Conservation (phyloP, 345 rosid genomes). For the Boechera retrofracta region DNA sequence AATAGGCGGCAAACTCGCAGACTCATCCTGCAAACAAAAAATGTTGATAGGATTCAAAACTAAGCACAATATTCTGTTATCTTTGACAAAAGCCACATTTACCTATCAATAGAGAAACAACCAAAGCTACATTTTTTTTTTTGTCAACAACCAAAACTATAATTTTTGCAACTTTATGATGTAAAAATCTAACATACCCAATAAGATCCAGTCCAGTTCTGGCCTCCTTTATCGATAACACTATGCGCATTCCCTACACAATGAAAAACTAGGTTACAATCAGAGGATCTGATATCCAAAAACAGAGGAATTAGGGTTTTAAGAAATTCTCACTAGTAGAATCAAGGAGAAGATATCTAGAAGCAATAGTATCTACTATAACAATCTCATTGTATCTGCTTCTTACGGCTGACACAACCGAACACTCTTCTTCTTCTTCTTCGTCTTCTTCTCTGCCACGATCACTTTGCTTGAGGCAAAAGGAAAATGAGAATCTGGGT, state of each 20-base stretch:
- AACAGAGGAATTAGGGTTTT: neutral
- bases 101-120: neutral
- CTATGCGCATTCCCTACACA: constrained; percentile 79
- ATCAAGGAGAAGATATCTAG: constrained; percentile 82
- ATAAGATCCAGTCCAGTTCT: constrained; percentile 77
- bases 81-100: neutral
- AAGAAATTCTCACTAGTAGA: constrained; percentile 56
- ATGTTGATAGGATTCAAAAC: constrained; percentile 1
- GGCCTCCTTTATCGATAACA: constrained; percentile 60
- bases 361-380: constrained; percentile 64
- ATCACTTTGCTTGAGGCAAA: constrained; percentile 35
- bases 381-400: constrained; percentile 74
- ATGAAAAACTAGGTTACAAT: neutral
- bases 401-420: constrained; percentile 60
- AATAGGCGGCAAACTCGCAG: constrained; percentile 72
- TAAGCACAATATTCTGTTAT: neutral
- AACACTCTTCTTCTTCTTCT: constrained; percentile 56
- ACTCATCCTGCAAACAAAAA: constrained; percentile 65
- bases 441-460: constrained; percentile 2
- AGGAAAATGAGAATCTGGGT: constrained; percentile 40
- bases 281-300: constrained; percentile 13
- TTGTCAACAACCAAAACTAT: no score
- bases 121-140: neutral
- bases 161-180: neutral
- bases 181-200: constrained; percentile 59